Evolutionary conservation across 2,329 filamentous ascomycete species (phyloP).

Genomic region (Exutisphaerella laricina): DNA sequence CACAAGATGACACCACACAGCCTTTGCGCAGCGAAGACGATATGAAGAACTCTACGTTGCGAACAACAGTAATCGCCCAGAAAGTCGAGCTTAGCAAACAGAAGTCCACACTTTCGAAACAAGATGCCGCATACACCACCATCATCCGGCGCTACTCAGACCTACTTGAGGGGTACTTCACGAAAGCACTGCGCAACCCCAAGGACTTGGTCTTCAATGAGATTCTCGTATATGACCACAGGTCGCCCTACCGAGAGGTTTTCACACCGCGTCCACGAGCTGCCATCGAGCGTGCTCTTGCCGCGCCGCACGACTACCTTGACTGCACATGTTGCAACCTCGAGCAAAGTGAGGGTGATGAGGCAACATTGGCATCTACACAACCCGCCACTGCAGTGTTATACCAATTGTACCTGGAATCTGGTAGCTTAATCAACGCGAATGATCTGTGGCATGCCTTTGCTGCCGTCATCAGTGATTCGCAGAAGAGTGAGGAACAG

Average conservation of each 20-base stretch:
- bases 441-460: conserved; percentile 77
- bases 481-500: conserved; percentile 32
- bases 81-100: conserved; percentile 75
- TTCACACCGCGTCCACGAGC: conserved; percentile 68
- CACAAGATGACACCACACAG: conserved; percentile 12
- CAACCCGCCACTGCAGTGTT: conserved; percentile 67
- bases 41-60: conserved; percentile 60
- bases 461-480: conserved; percentile 54
- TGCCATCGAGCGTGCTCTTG: conserved; percentile 65
- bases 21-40: conserved; percentile 69
- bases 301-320: conserved; percentile 70
- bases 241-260: conserved; percentile 63
- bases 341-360: conserved; percentile 37
- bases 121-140: conserved; percentile 65
- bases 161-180: conserved; percentile 46
- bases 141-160: conserved; percentile 55
- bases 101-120: conserved; percentile 61
- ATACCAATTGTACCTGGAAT: conserved; percentile 74
- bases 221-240: conserved; percentile 68
- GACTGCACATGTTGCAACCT: conserved; percentile 61
- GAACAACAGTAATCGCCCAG: conserved; percentile 74
- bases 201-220: conserved; percentile 59
- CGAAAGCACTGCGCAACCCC: conserved; percentile 44
- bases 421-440: conserved; percentile 69
- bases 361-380: conserved; percentile 49